Percentiles rank a stretch among this genome's conserved stretches.
These are phyloP conservation scores for Spizellomyces punctatus DNA, from an alignment of 192 early-diverging fungal species.

Conservation along the genomic window DNA sequence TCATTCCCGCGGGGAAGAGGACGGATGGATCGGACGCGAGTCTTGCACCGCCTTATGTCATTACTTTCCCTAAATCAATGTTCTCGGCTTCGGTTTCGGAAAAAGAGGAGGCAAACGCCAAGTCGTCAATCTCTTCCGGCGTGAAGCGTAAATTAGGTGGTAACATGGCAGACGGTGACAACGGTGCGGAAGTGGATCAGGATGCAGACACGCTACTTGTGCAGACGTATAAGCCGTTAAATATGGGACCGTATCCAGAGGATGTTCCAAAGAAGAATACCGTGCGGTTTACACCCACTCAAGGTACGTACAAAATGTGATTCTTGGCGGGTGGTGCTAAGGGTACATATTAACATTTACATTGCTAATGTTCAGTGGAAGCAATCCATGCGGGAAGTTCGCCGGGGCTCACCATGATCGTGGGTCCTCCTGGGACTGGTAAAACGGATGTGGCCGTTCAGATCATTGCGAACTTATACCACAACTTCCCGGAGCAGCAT, in stretches of 20 bases:
- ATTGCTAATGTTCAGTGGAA: constrained; percentile 47
- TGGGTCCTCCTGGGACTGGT: constrained; percentile 98
- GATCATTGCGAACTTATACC: constrained; percentile 93
- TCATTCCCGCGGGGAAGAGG: not conserved
- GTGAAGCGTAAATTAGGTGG: constrained; percentile 53
- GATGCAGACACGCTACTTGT: constrained; percentile 58
- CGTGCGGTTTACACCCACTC: constrained; percentile 82
- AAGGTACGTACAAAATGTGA: constrained; percentile 37
- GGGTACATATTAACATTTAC: not conserved
- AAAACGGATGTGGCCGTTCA: constrained; percentile 99
- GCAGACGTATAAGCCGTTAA: constrained; percentile 60
- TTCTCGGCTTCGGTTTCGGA: constrained; percentile 28
- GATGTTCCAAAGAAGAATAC: constrained; percentile 69
- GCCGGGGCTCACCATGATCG: constrained; percentile 88
- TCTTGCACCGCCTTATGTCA: constrained; percentile 72
- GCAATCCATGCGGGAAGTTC: constrained; percentile 86
- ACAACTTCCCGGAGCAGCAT: constrained; percentile 85
- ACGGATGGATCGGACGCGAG: not conserved
- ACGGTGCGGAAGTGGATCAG: constrained; percentile 20
- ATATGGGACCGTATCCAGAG: constrained; percentile 78
- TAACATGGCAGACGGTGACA: constrained; percentile 38
- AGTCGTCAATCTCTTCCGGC: constrained; percentile 11
- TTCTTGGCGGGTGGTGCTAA: too few species aligned
- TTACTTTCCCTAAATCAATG: constrained; percentile 65
- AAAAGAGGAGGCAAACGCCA: constrained; percentile 17